phyloP scores from a whole-genome alignment of 2,329 filamentous ascomycete genomes.

The Clonostachys chloroleuca region DNA sequence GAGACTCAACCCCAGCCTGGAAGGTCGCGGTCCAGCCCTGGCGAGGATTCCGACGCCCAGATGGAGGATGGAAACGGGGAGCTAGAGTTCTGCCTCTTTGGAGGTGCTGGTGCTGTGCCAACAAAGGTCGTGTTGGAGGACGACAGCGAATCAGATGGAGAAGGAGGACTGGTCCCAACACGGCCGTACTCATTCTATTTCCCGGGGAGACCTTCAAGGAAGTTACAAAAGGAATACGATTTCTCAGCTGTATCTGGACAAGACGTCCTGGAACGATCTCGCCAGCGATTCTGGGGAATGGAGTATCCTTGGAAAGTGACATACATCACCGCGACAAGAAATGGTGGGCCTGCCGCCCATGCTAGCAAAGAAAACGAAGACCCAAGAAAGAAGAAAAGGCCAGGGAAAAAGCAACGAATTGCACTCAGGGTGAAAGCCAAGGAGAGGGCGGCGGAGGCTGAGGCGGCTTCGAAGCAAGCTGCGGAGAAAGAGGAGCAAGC shows the following conservation, averaged over 20 bases:
- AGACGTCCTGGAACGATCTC: slow-evolving; percentile 40
- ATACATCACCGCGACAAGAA: slow-evolving; percentile 29
- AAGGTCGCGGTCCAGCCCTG: not conserved
- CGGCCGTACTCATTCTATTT: slow-evolving; percentile 46
- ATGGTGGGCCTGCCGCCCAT: slow-evolving; percentile 9
- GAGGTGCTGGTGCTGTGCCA: slow-evolving; percentile 27
- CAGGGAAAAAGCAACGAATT: slow-evolving; percentile 56
- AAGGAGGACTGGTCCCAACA: slow-evolving; percentile 25
- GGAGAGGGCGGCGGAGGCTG: slow-evolving; percentile 29
- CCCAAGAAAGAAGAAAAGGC: slow-evolving; percentile 30
- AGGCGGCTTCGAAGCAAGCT: slow-evolving; percentile 30
- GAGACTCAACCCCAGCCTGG: not conserved
- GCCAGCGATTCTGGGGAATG: slow-evolving; percentile 46
- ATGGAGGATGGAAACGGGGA: slow-evolving; percentile 24
- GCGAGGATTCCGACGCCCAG: slow-evolving; percentile 10
- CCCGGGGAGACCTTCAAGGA: slow-evolving; percentile 26
- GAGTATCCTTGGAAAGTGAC: slow-evolving; percentile 58
- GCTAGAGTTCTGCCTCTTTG: slow-evolving; percentile 57
- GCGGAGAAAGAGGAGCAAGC: slow-evolving; percentile 47
- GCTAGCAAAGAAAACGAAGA: slow-evolving; percentile 10
- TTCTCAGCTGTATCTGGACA: slow-evolving; percentile 45
- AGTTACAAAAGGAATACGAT: slow-evolving; percentile 31
- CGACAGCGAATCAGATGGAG: slow-evolving; percentile 27
- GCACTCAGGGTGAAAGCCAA: slow-evolving; percentile 36
- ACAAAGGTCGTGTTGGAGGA: slow-evolving; percentile 45